These are phyloP conservation scores for Laguncularia racemosa DNA, from an alignment of 345 rosid species.

Conservation along the genomic window DNA sequence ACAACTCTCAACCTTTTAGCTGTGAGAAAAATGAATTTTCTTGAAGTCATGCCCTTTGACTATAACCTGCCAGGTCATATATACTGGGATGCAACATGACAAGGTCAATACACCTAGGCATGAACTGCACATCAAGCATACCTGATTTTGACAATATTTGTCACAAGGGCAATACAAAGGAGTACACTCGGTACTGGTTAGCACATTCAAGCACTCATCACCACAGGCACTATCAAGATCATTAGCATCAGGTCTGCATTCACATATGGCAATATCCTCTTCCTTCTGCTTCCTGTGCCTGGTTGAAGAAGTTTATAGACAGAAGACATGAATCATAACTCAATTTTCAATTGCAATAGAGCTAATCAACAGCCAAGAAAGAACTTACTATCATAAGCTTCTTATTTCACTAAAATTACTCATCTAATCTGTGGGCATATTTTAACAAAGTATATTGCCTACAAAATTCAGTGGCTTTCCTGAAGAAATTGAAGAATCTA, in stretches of 20 bases:
- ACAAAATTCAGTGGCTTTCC: no score
- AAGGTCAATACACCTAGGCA: no score
- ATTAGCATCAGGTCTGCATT: conserved; percentile 58
- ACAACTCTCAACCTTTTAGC: no score
- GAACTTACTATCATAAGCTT: no score
- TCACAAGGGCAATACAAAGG: conserved; percentile 76
- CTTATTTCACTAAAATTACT: no score
- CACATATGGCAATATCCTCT: conserved; percentile 86
- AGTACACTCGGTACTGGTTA: conserved; percentile 90
- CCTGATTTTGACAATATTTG: conserved; percentile 80
- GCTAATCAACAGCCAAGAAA: background rate
- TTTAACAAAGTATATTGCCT: no score
- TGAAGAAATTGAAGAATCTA: no score
- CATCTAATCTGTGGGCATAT: no score
- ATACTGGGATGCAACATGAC: no score
- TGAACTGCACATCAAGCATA: conserved; percentile 4
- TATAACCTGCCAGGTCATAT: no score
- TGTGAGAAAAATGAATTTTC: no score
- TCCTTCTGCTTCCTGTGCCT: conserved; percentile 94
- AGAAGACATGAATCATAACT: background rate
- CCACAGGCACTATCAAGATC: conserved; percentile 81
- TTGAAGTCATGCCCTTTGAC: no score
- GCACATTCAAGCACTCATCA: conserved; percentile 75
- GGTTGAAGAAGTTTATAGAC: conserved; percentile 7
- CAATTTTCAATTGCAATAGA: background rate